A percentile compares a stretch with the other conserved stretches of the same genome.
Conservation (phyloP, 225 moss, liverwort and hornwort genomes). For the Takakia lepidozioides region DNA sequence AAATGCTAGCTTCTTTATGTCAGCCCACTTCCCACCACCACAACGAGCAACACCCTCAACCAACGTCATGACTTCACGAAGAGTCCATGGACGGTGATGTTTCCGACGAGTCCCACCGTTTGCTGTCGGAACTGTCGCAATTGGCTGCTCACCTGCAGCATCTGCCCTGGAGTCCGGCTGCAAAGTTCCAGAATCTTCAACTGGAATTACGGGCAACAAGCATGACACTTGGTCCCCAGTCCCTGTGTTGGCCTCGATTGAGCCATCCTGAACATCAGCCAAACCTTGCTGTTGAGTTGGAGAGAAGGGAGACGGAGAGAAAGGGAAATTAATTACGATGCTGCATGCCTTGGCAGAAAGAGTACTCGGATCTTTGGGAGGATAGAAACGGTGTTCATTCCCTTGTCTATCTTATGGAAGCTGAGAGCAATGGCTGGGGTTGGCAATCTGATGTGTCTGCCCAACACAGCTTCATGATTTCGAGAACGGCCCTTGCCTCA, state of each 20-base stretch:
- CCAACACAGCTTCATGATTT: too few relatives aligned
- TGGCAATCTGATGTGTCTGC: too few relatives aligned
- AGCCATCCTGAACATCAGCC: conserved; percentile 44
- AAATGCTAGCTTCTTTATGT: conserved; percentile 94
- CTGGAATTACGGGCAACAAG: conserved; percentile 53
- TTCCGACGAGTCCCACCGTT: conserved; percentile 92
- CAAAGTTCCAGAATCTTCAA: conserved; percentile 58
- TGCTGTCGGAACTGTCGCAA: conserved; percentile 91
- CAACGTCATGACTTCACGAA: conserved; percentile 92
- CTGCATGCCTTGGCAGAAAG: too few relatives aligned
- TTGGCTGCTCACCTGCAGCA: conserved; percentile 49
- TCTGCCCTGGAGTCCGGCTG: conserved; percentile 58
- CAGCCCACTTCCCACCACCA: conserved; percentile 99
- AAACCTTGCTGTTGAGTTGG: too few relatives aligned
- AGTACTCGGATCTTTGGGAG: too few relatives aligned
- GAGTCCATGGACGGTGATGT: conserved; percentile 96
- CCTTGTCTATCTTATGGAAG: too few relatives aligned
- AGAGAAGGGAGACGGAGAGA: too few relatives aligned
- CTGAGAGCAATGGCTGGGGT: too few relatives aligned
- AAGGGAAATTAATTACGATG: too few relatives aligned
- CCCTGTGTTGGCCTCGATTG: conserved; percentile 47
- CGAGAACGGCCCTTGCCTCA: too few relatives aligned
- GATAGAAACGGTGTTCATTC: too few relatives aligned
- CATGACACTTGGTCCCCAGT: conserved; percentile 73
- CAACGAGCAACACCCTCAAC: conserved; percentile 95